Evolutionary conservation across 805 yeast genomes (phyloP).

Genomic region (Schizosaccharomyces pombe): DNA sequence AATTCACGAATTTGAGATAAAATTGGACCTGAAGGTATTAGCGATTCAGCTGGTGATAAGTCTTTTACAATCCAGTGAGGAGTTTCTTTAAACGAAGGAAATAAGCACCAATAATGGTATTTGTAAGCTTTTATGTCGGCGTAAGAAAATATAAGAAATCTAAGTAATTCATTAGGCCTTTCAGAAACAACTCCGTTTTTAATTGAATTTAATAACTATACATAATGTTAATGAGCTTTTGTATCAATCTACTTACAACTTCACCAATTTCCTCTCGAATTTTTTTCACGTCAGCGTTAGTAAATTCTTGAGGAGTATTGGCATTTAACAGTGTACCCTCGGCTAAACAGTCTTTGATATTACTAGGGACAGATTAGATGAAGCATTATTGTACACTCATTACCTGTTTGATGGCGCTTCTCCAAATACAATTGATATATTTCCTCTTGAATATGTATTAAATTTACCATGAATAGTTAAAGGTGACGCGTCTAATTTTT

Average conservation of each 20-base stretch:
- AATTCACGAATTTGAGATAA: background rate
- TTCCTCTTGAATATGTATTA: background rate
- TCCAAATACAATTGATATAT: background rate
- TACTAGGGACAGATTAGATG: background rate
- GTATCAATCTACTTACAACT: background rate
- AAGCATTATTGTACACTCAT: too few species aligned
- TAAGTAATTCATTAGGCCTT: background rate
- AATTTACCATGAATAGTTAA: background rate
- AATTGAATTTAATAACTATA: background rate
- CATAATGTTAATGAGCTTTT: background rate
- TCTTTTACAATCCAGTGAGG: background rate
- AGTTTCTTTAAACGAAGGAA: constrained; percentile 25
- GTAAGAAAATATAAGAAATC: constrained; percentile 31
- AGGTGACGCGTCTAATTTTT: background rate
- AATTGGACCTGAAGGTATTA: background rate
- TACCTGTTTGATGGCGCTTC: background rate
- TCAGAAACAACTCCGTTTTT: background rate
- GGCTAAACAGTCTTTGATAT: constrained; percentile 5
- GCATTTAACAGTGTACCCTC: constrained; percentile 32
- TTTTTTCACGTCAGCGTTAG: background rate
- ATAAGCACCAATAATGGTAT: constrained; percentile 75
- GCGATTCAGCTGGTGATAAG: background rate
- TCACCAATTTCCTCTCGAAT: background rate
- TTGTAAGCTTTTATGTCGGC: constrained; percentile 76
- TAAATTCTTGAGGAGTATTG: constrained; percentile 54